A percentile compares a stretch with the other conserved stretches of the same genome.
Evolutionary conservation across 352 stramenopile genomes (phyloP).

Genomic region (Blastocystis sp.): DNA sequence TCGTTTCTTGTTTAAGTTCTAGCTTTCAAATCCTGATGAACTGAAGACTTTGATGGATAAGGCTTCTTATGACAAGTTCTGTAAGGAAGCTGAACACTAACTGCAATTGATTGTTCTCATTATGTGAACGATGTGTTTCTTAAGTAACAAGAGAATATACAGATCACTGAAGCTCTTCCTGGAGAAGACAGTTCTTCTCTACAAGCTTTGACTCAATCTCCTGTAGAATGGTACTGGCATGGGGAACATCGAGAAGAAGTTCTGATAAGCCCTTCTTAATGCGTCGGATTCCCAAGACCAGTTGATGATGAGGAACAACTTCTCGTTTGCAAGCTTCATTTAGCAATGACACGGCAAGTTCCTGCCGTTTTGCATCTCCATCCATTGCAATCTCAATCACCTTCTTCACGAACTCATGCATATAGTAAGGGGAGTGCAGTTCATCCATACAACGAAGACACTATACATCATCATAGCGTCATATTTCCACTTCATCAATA

Average conservation of each 20-base stretch:
- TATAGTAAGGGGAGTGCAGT: conserved; percentile 89
- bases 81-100: conserved; percentile 69
- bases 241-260: conserved; percentile 46
- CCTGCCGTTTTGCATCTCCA: conserved; percentile 70
- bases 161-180: background rate
- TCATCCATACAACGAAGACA: conserved; percentile 91
- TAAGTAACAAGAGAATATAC: conserved; percentile 7
- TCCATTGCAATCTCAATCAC: conserved; percentile 77
- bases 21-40: conserved; percentile 68
- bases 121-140: background rate
- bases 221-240: background rate
- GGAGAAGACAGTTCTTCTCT: background rate
- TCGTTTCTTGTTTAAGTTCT: background rate
- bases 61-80: conserved; percentile 69
- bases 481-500: conserved; percentile 5
- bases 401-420: conserved; percentile 91
- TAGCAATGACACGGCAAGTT: conserved; percentile 71
- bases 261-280: conserved; percentile 1
- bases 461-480: conserved; percentile 73
- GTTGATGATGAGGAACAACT: conserved; percentile 37
- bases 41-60: conserved; percentile 68
- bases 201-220: background rate
- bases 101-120: background rate
- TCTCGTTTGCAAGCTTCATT: conserved; percentile 71
- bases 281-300: conserved; percentile 23